These are phyloP conservation scores for Melastoma candidum DNA, from an alignment of 441 rosid genomes.

Conservation along the genomic window DNA sequence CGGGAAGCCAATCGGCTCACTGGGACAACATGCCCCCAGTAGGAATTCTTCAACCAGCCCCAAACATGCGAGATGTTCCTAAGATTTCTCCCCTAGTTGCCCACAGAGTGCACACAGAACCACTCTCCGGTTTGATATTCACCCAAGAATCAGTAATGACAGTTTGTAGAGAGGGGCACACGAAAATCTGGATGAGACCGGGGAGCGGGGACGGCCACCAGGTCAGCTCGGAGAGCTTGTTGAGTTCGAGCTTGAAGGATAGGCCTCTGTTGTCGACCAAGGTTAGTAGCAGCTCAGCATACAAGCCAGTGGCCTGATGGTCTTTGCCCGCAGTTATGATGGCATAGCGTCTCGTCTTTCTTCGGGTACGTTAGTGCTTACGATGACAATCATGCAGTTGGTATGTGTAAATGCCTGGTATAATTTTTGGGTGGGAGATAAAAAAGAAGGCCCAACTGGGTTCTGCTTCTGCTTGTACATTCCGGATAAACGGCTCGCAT, in stretches of 20 bases:
- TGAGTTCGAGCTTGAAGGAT: conserved; percentile 57
- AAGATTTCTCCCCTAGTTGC: conserved; percentile 79
- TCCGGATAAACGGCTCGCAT: no score
- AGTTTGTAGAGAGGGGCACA: conserved; percentile 82
- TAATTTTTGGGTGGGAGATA: no score
- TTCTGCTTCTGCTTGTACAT: no score
- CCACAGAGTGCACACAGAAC: conserved; percentile 85
- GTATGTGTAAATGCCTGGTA: no score
- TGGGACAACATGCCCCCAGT: conserved; percentile 73
- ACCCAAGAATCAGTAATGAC: conserved; percentile 80
- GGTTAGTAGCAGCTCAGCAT: conserved; percentile 4
- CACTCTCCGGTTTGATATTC: conserved; percentile 81
- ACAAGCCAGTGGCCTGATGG: neutral
- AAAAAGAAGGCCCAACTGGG: no score
- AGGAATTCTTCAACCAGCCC: conserved; percentile 85
- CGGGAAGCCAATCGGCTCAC: conserved; percentile 95
- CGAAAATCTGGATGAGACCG: conserved; percentile 93
- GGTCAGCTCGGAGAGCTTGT: conserved; percentile 36
- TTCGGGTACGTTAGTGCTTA: no score
- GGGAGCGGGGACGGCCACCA: conserved; percentile 43
- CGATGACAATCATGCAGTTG: no score
- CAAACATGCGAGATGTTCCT: conserved; percentile 81
- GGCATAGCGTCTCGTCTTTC: no score
- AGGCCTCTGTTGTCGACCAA: conserved; percentile 20
- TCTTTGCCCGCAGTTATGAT: no score